Evolutionary conservation across 345 rosid species (phyloP).

Genomic region (Geranium brycei): DNA sequence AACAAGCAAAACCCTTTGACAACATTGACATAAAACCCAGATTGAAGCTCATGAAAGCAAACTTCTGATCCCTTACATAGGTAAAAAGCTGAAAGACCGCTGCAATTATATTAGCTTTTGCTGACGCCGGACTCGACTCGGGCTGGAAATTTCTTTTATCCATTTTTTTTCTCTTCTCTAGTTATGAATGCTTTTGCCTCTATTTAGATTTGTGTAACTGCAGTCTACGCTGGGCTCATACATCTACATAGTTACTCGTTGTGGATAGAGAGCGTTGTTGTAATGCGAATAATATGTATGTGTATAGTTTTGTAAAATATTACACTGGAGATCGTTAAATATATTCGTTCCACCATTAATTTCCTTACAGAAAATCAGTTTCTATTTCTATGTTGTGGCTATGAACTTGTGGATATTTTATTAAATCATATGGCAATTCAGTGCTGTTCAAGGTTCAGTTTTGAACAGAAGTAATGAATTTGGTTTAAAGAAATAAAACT

Average conservation of each 20-base stretch:
- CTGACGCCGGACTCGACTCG: conserved; percentile 6
- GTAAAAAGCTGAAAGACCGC: not conserved
- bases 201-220: conserved; percentile 13
- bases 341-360: not conserved
- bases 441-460: no score
- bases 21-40: conserved; percentile 54
- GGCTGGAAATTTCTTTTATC: not conserved
- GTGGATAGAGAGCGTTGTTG: not conserved
- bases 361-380: no score
- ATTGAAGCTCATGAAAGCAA: conserved; percentile 72
- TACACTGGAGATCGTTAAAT: not conserved
- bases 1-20: conserved; percentile 65
- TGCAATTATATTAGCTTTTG: not conserved
- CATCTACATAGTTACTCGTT: not conserved
- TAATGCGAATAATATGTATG: not conserved
- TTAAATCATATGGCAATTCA: no score
- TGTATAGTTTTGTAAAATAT: not conserved
- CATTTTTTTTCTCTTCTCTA: not conserved
- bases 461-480: no score
- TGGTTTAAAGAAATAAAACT: no score
- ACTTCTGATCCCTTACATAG: conserved; percentile 35
- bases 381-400: no score
- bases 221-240: not conserved
- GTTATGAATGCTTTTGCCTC: not conserved
- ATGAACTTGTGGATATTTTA: no score